Base-by-base conservation (phyloP, 495 filamentous ascomycete species). In the Diplogelasinospora grovesii region DNA sequence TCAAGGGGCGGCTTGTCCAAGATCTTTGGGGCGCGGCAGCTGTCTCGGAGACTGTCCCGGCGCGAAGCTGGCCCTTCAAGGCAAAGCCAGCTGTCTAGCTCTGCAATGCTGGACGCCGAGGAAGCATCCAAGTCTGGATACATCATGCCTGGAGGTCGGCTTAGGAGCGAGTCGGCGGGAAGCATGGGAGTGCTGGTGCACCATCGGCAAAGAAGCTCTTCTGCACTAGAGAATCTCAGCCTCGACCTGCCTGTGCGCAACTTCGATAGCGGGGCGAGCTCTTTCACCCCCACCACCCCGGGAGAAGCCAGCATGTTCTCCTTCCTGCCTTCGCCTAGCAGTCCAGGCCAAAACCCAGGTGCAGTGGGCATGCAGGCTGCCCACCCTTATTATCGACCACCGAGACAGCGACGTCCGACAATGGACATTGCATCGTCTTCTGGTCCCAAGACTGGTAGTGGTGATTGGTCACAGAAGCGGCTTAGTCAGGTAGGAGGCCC, bases 11-110 rank as follows among this genome's bases (percentile, higher is more conserved):
- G 86, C n/a, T 70, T 97, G 37, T 81, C 77, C 44, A 93, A 89
- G 64, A 86, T 89, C 16, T 89, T 95, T 55, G 90, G 89, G 18
- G 87, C 88, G 77, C 85, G 90, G 14, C 90, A 97, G 60, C 72
- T 97, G 8, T 89, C 86, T 9, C 80, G 81, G 41, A 82, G 89
- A 42, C 68, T 75, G 39, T 73, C 82, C 33, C 69, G 82, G 25
- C 75, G 72, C 34, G 75, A 68, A 24, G 51, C 46, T 48, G 68
- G 69, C 9, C 70, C 68, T 31, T 74, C 79, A 8, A 75, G 86
- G 10, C 77, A 85, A 43, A 90, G 85, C 50, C 78, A 89, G 60
- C 75, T 81, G 8, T 94, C 86, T 11, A 82, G 79, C 52, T 81
- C 84, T 16, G 85, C 81, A 9, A 94, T 95, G 73, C 61, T 94